Percentiles rank a stretch among this genome's conserved stretches.
Evolutionary conservation across 2,329 filamentous ascomycete genomes (phyloP).

Genomic region (Arachnopeziza araneosa): DNA sequence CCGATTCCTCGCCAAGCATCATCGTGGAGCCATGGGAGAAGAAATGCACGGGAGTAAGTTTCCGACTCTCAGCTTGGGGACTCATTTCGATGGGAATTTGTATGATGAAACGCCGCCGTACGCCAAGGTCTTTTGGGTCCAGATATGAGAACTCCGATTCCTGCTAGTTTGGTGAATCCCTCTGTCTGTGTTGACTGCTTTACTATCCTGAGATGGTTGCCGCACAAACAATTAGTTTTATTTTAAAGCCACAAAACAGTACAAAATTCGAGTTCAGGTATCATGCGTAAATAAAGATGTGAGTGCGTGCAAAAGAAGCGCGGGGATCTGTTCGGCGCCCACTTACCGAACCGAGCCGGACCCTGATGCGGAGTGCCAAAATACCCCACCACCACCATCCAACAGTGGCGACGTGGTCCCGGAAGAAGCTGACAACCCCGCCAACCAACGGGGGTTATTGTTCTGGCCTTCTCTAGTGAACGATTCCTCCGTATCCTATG

Average conservation of each 20-base stretch:
- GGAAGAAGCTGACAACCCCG: too few relatives aligned
- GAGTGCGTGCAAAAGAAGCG: not conserved
- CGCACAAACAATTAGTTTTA: too few relatives aligned
- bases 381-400: too few relatives aligned
- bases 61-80: not conserved
- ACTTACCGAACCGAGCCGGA: not conserved
- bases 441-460: too few relatives aligned
- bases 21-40: slow-evolving; percentile 68
- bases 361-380: too few relatives aligned
- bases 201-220: too few relatives aligned
- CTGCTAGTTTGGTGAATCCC: too few relatives aligned
- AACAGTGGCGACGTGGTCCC: too few relatives aligned
- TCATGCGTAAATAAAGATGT: not conserved
- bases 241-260: too few relatives aligned
- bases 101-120: not conserved
- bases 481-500: too few relatives aligned
- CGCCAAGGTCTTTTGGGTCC: not conserved
- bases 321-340: not conserved
- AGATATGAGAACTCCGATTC: not conserved
- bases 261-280: not conserved
- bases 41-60: slow-evolving; percentile 22
- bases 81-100: not conserved
- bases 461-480: too few relatives aligned
- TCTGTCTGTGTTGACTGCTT: too few relatives aligned
- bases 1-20: slow-evolving; percentile 62